phyloP scores from a whole-genome alignment of 2,329 filamentous ascomycete species.

The Sclerotinia trifoliorum region DNA sequence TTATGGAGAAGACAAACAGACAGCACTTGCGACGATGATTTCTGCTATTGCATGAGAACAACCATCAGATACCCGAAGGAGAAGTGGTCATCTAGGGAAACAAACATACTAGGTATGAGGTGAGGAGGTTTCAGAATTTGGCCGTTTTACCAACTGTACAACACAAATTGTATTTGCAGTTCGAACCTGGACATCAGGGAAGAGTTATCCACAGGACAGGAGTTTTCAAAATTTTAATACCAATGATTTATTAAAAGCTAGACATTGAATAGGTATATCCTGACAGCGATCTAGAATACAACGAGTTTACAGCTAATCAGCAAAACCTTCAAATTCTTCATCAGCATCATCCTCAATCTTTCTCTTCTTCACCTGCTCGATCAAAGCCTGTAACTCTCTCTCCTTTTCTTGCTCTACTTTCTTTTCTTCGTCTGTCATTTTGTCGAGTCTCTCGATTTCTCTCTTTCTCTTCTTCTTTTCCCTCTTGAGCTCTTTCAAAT shows the following conservation, averaged over 20 bases:
- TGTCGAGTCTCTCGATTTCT: constrained; percentile 60
- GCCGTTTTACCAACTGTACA: neutral
- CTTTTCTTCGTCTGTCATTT: constrained; percentile 71
- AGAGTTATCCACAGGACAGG: too few species aligned
- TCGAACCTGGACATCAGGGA: neutral
- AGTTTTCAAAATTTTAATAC: neutral
- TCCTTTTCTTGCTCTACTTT: constrained; percentile 57
- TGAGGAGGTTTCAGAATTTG: neutral
- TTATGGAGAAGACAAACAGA: neutral
- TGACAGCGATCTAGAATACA: constrained; percentile 38
- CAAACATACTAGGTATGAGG: neutral
- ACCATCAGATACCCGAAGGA: neutral
- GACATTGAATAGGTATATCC: neutral
- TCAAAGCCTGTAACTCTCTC: constrained; percentile 61
- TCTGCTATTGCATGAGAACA: neutral
- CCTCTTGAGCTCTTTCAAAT: constrained; percentile 57
- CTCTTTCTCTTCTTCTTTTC: constrained; percentile 64
- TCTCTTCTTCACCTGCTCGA: constrained; percentile 60
- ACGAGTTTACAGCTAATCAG: constrained; percentile 28
- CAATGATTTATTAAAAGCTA: neutral
- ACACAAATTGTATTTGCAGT: neutral
- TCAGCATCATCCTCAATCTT: constrained; percentile 42
- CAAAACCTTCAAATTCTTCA: constrained; percentile 41
- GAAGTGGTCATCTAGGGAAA: neutral
- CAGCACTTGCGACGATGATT: neutral